Base-by-base conservation (phyloP, 106 monocot species). In the Phalaenopsis equestris region DNA sequence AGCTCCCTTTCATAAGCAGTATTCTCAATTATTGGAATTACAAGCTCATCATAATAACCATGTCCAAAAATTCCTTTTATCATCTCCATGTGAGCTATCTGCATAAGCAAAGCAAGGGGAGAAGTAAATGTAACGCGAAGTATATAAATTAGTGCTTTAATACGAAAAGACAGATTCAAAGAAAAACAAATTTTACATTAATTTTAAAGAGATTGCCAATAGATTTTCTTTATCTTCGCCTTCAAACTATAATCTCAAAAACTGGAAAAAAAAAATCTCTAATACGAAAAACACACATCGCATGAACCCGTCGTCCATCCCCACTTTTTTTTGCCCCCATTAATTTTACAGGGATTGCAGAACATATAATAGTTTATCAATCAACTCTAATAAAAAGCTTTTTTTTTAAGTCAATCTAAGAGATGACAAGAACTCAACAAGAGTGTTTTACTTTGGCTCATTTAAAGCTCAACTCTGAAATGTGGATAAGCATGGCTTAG, bases 31-130 rank as follows among this genome's bases (percentile, higher is more conserved):
- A 99, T 99, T 49, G 95, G 99, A 82, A 99, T 77, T 64, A 99
- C 87, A 74, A 99, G 86, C 56, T 99, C 95, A 80, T 99, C 99
- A 84, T 89, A 73, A 79, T 99, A 99, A 43, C 99, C 99, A 88
- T 99, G 99, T 15, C 95, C 99, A 55, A 88, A 81, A 67, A 95
- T 95, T 79, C 95, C 99, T 90, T 99, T 99, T 80, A 99, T 95
- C 99, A 99, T 99, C 84, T 99, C 93, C 99, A 99, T 93, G 72
- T 99, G 95, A 80, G 99, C 93, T 86, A 95, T 99, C 99, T 99
- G 84, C 77, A 88, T 21, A 30, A 89, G 78, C 38, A 78, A 77
- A 77, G 18, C 48, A 8, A 43, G 24, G 76, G 52, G 56, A 6
- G 6, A 58, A 41, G 73, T 78, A 72, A 57, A 52, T 23, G 55